A percentile compares a stretch with the other conserved stretches of the same genome.
Conservation (phyloP, 495 filamentous ascomycete genomes). For the Viridothelium virens region DNA sequence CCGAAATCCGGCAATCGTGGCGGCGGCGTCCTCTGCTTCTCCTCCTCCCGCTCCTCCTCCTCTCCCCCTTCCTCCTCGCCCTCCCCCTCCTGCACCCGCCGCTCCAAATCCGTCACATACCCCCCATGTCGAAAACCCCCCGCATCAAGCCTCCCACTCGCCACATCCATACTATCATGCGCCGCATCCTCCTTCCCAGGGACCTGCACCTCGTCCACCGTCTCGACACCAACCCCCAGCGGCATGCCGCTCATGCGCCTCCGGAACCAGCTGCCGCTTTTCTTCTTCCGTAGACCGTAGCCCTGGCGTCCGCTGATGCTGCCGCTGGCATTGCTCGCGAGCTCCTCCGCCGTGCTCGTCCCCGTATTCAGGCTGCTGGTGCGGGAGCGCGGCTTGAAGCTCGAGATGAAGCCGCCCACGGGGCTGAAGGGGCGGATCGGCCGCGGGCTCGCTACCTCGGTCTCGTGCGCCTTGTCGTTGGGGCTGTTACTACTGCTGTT, state of each 20-base stretch:
- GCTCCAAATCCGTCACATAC: conserved; percentile 8
- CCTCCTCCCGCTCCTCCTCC: not conserved
- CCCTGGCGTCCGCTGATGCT: not conserved
- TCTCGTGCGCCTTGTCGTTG: not conserved
- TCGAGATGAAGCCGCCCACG: not conserved
- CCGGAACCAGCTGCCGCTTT: conserved; percentile 7
- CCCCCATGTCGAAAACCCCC: not conserved
- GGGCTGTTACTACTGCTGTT: not conserved
- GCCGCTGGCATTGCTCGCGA: not conserved
- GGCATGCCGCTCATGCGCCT: conserved; percentile 7
- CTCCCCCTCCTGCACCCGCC: not conserved
- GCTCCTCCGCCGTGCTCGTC: not conserved
- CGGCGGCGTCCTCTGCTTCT: not conserved
- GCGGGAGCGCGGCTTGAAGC: conserved; percentile 1
- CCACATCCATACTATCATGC: conserved; percentile 1
- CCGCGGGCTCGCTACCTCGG: not conserved
- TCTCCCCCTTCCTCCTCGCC: not conserved
- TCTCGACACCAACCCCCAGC: conserved; percentile 3
- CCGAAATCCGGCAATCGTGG: conserved; percentile 1
- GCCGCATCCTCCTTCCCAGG: not conserved
- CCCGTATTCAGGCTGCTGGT: conserved; percentile 5
- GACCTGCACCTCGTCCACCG: conserved; percentile 4
- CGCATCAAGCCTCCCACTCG: not conserved
- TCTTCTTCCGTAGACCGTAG: conserved; percentile 6
- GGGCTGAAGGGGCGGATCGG: conserved; percentile 1